Base-by-base conservation (phyloP, 805 yeast species). In the Priceomyces castillae region DNA sequence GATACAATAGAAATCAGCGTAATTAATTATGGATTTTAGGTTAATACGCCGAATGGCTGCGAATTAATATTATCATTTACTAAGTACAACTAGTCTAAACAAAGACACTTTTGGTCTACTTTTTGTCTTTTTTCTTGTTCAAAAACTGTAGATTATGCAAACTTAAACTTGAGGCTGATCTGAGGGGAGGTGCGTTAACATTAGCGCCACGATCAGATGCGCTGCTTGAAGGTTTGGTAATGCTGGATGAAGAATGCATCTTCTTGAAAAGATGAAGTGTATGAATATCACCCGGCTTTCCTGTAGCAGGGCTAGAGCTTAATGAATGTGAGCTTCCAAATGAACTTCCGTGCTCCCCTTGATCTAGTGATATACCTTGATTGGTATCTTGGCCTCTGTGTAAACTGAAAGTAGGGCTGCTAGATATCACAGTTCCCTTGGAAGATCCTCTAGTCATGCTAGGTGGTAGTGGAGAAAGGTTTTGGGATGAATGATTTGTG, bases 181-280 rank as follows among this genome's bases (percentile, higher is more conserved):
- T 47, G 12, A 47, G 33, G 7, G 58, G 58, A 10, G 57, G 57
- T 10, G 34, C 42, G 15, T 40, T 17, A 5, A 51, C 20, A 9
- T 59, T 59, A 2, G 65, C 64, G 44, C 46, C 51, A 41, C 70
- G 44, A 41, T 64, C 65, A 7, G 62, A 49, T 2, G 70, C 70
- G 42, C 61, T 57, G 31, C 57, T 51, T 2, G 69, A 64, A 4
- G 62, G 65, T 42, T 56, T 48, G 3, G 58, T 50, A 9, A 52
- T 48, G 17, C 49, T 43, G 22, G 44, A 14, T 5, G 48, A 17
- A 38, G 50, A 35, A 26, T 37, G 39, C 18, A 19, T 49, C 18
- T 43, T 26, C n/a, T 30, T 33, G 15, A 20, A 26, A 17, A 39
- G 26, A 17, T 43, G 37, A 11, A 12, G 15, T 12, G 26, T 10